phyloP scores from a whole-genome alignment of 2,329 filamentous ascomycete genomes.

The Stagonosporopsis vannaccii region DNA sequence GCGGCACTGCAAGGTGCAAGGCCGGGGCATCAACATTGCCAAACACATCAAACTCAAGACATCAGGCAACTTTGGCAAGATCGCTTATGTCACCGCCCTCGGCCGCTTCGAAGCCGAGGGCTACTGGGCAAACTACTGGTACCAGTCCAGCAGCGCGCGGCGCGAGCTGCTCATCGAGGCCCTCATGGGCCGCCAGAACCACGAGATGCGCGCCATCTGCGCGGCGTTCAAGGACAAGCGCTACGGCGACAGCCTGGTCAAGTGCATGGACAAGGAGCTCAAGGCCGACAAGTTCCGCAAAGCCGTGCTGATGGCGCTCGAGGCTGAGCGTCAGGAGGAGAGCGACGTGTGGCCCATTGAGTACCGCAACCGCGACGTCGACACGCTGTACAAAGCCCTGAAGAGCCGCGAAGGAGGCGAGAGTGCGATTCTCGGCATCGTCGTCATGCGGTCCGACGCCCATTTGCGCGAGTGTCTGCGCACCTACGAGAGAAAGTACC shows the following conservation, averaged over 20 bases:
- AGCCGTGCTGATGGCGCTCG: conserved; percentile 82
- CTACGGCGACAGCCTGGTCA: conserved; percentile 79
- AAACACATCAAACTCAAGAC: conserved; percentile 87
- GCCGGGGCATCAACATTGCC: conserved; percentile 81
- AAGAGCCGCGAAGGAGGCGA: conserved; percentile 80
- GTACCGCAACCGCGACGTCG: conserved; percentile 68
- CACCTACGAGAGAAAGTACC: conserved; percentile 75
- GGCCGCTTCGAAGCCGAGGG: conserved; percentile 92
- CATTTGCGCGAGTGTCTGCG: conserved; percentile 83
- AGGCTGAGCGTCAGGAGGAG: conserved; percentile 85
- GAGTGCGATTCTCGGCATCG: conserved; percentile 83
- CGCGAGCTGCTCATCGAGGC: conserved; percentile 92
- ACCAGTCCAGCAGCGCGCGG: conserved; percentile 83
- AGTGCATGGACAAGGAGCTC: conserved; percentile 91
- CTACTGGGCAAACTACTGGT: conserved; percentile 99
- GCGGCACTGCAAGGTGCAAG: conserved; percentile 81
- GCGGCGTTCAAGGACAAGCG: conserved; percentile 90
- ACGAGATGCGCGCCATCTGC: conserved; percentile 88
- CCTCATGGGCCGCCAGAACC: conserved; percentile 87
- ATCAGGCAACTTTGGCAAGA: conserved; percentile 82
- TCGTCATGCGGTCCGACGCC: conserved; percentile 78
- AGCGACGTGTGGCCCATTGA: conserved; percentile 68
- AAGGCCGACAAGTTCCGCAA: conserved; percentile 96
- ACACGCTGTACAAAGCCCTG: conserved; percentile 73
- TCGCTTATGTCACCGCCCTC: conserved; percentile 86